Conservation (phyloP, 2,329 filamentous ascomycete species). For the Arachnomyces sp. region DNA sequence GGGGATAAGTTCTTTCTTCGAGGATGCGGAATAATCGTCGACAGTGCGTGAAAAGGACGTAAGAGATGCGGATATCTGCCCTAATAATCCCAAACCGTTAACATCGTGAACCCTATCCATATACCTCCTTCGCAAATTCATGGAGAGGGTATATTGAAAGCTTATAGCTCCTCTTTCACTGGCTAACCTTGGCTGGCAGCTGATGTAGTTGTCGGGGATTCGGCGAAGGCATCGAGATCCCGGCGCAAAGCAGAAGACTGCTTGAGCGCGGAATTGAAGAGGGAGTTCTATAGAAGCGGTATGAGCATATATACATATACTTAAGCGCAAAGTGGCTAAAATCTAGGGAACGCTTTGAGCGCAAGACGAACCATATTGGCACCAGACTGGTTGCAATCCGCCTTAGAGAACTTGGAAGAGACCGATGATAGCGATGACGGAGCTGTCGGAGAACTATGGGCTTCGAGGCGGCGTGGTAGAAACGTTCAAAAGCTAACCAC, state of each 20-base stretch:
- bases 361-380: neutral
- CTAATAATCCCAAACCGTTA: constrained; percentile 29
- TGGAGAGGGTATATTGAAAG: neutral
- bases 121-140: no score
- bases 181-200: constrained; percentile 52
- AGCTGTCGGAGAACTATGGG: no score
- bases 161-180: neutral
- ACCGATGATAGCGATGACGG: no score
- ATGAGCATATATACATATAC: neutral
- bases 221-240: constrained; percentile 65
- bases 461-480: no score
- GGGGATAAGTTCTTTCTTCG: constrained; percentile 80
- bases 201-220: constrained; percentile 50
- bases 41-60: constrained; percentile 80
- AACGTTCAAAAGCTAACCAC: no score
- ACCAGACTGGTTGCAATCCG: neutral
- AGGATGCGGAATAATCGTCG: constrained; percentile 81
- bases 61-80: constrained; percentile 70
- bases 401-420: no score
- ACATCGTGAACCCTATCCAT: no score
- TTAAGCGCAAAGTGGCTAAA: constrained; percentile 1
- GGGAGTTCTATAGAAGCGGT: constrained; percentile 57
- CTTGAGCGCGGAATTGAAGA: constrained; percentile 79
- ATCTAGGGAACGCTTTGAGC: no score
- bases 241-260: constrained; percentile 73